Evolutionary conservation across 2,329 filamentous ascomycete species (phyloP).

Genomic region (Rhynchosporium agropyri): DNA sequence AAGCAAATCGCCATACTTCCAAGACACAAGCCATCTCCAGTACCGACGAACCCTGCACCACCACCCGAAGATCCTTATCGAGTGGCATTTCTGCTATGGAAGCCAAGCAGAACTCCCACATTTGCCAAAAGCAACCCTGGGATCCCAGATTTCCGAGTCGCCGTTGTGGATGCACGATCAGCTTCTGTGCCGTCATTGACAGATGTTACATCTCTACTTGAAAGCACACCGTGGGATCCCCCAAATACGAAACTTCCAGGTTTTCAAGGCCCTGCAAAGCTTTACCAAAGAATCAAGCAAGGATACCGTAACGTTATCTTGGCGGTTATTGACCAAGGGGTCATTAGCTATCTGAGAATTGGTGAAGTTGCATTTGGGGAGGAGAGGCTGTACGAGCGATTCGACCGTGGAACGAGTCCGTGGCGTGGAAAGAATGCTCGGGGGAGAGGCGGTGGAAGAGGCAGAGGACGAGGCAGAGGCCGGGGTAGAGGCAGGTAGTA

Average conservation of each 20-base stretch:
- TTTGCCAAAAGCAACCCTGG: slow-evolving; percentile 83
- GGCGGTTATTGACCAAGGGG: slow-evolving; percentile 85
- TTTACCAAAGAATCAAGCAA: slow-evolving; percentile 81
- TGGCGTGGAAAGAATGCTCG: slow-evolving; percentile 44
- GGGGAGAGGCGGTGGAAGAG: slow-evolving; percentile 37
- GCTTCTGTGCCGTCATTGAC: slow-evolving; percentile 72
- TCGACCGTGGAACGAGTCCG: slow-evolving; percentile 44
- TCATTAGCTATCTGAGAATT: slow-evolving; percentile 85
- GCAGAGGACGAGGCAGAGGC: slow-evolving; percentile 42
- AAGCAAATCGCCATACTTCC: slow-evolving; percentile 73
- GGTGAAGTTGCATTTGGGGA: slow-evolving; percentile 78
- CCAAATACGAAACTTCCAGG: slow-evolving; percentile 47
- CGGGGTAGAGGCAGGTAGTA: slow-evolving; percentile 12
- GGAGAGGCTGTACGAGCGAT: slow-evolving; percentile 70
- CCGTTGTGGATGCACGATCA: slow-evolving; percentile 75
- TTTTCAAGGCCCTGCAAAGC: slow-evolving; percentile 47
- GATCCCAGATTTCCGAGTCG: slow-evolving; percentile 80
- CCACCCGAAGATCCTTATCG: slow-evolving; percentile 59
- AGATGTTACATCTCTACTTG: slow-evolving; percentile 72
- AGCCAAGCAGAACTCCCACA: slow-evolving; percentile 57
- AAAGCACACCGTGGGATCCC: slow-evolving; percentile 71
- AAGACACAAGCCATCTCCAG: slow-evolving; percentile 61
- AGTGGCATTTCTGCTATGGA: slow-evolving; percentile 82
- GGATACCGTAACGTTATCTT: slow-evolving; percentile 82
- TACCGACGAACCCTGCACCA: slow-evolving; percentile 41